A percentile compares a stretch with the other conserved stretches of the same genome.
These are phyloP conservation scores for Pythium insidiosum DNA, from an alignment of 352 stramenopile species.

Conservation along the genomic window DNA sequence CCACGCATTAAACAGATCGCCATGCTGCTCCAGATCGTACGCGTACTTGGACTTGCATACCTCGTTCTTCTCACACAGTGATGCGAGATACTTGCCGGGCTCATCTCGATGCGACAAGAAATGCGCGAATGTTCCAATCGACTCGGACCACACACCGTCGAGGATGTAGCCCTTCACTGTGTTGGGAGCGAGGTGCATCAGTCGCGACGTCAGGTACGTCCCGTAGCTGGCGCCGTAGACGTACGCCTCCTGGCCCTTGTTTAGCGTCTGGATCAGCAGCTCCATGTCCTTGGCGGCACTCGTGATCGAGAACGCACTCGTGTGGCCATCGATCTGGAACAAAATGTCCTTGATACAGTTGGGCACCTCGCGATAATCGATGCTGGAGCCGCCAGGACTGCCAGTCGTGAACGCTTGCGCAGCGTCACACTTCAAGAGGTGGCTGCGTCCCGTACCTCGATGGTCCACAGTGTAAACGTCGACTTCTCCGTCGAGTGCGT, in stretches of 20 bases:
- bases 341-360: conserved; percentile 24
- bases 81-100: no score
- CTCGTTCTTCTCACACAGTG: no score
- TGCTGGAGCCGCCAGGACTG: conserved; percentile 7
- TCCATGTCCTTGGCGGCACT: conserved; percentile 33
- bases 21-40: no score
- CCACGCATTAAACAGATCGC: no score
- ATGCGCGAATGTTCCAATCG: no score
- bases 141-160: no score
- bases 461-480: conserved; percentile 53
- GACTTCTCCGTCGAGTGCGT: conserved; percentile 17
- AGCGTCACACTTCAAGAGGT: conserved; percentile 28
- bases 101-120: no score
- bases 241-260: no score
- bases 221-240: conserved; percentile 54
- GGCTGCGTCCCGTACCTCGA: conserved; percentile 29
- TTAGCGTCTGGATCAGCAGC: conserved; percentile 4
- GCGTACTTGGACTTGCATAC: no score
- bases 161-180: no score
- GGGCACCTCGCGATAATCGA: conserved; percentile 16
- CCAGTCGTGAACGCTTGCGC: conserved; percentile 19
- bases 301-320: conserved; percentile 32
- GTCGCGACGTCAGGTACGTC: conserved; percentile 34
- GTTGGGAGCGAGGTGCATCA: no score
- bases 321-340: no score